phyloP scores from a whole-genome alignment of 108 stramenopile species.

The Thalassiosira profunda region DNA sequence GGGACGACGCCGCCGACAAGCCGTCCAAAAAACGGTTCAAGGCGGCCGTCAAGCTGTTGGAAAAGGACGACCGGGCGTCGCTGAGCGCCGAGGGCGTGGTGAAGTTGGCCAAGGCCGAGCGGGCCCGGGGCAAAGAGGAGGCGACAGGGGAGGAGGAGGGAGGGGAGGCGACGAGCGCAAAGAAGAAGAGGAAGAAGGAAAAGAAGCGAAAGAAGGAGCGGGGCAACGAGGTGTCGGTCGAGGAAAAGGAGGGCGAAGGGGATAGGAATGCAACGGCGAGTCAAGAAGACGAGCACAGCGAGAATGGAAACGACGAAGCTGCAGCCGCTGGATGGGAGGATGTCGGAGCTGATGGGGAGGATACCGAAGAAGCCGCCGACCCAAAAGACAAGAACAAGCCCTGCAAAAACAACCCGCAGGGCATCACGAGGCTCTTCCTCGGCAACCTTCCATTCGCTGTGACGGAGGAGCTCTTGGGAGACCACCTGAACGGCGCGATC shows the following conservation, averaged over 20 bases:
- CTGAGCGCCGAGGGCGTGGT: conserved; percentile 74
- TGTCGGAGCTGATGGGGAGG: conserved; percentile 5
- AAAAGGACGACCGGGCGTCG: conserved; percentile 54
- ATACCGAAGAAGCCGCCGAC: conserved; percentile 25
- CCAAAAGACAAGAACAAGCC: conserved; percentile 69
- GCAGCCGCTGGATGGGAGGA: conserved; percentile 12
- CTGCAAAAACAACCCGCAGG: conserved; percentile 83
- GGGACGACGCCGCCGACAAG: conserved; percentile 57
- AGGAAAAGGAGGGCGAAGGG: conserved; percentile 10
- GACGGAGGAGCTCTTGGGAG: conserved; percentile 67
- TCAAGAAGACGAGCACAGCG: conserved; percentile 1
- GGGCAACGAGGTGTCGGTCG: background rate
- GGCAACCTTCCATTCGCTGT: conserved; percentile 93
- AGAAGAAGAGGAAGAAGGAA: conserved; percentile 49
- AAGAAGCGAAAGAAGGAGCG: conserved; percentile 39
- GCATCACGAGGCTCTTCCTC: conserved; percentile 86
- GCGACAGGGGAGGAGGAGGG: conserved; percentile 1
- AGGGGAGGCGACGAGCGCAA: conserved; percentile 24
- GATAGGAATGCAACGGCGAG: background rate
- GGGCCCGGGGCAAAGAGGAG: conserved; percentile 28
- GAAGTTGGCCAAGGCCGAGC: conserved; percentile 52
- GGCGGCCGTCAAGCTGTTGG: conserved; percentile 60
- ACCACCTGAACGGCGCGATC: conserved; percentile 65
- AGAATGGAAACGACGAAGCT: conserved; percentile 17
- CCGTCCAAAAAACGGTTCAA: conserved; percentile 86